Conservation (phyloP, 768 basidiomycete species). For the Termitomyces sp. region DNA sequence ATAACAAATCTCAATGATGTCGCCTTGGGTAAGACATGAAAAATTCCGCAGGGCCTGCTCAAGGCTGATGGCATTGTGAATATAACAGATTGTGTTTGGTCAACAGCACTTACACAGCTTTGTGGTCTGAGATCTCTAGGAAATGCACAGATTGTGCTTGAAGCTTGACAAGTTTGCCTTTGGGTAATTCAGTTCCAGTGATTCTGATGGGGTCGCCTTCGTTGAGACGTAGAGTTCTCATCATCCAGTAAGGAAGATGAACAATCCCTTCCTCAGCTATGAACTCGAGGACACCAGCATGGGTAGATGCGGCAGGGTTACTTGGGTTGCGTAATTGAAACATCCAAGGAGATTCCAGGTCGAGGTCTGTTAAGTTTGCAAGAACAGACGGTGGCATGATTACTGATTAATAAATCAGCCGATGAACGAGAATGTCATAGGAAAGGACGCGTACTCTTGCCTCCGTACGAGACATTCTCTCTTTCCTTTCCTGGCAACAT, state of each 20-base stretch:
- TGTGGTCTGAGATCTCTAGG: slow-evolving; percentile 94
- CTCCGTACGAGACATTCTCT: slow-evolving; percentile 92
- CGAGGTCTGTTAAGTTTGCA: slow-evolving; percentile 80
- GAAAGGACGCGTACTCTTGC: slow-evolving; percentile 66
- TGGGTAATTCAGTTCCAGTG: slow-evolving; percentile 80
- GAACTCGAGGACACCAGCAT: slow-evolving; percentile 98
- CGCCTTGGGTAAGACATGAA: slow-evolving; percentile 86
- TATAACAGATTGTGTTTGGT: not conserved
- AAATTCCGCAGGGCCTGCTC: slow-evolving; percentile 95
- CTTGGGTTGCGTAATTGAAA: slow-evolving; percentile 92
- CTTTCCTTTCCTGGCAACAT: slow-evolving; percentile 86
- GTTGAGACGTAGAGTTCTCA: slow-evolving; percentile 89
- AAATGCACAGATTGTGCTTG: slow-evolving; percentile 96
- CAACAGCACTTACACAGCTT: slow-evolving; percentile 79
- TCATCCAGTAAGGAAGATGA: slow-evolving; percentile 99
- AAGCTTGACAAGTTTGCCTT: slow-evolving; percentile 94
- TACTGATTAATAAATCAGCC: slow-evolving; percentile 42
- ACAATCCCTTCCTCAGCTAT: slow-evolving; percentile 96
- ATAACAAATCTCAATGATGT: slow-evolving; percentile 98
- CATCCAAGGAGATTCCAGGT: slow-evolving; percentile 91
- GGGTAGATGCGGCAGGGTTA: slow-evolving; percentile 81
- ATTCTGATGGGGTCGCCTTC: slow-evolving; percentile 96
- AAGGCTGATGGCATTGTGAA: slow-evolving; percentile 45
- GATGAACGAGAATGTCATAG: slow-evolving; percentile 1
- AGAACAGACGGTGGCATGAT: slow-evolving; percentile 97